These are phyloP conservation scores for Lipomyces anomalus DNA, from an alignment of 805 yeast species.

Conservation along the genomic window DNA sequence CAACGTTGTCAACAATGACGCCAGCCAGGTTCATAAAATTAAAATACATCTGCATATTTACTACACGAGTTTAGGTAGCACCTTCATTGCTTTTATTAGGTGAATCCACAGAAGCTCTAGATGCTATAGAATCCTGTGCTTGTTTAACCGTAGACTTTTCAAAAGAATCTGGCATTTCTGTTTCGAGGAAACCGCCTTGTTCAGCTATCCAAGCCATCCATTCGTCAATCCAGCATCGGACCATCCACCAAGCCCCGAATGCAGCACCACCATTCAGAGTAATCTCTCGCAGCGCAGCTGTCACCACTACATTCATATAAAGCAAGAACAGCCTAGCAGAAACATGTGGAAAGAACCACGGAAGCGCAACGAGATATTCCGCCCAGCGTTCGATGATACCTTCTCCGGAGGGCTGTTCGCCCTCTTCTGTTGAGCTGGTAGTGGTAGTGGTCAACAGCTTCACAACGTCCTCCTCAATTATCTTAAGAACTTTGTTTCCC, in stretches of 20 bases:
- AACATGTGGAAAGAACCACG: slow-evolving; percentile 44
- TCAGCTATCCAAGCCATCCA: slow-evolving; percentile 64
- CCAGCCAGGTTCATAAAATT: too few species aligned
- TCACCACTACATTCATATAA: slow-evolving; percentile 48
- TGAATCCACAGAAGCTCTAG: too few species aligned
- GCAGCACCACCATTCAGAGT: slow-evolving; percentile 53
- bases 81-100: too few species aligned
- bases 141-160: too few species aligned
- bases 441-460: slow-evolving; percentile 22
- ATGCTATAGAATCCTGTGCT: too few species aligned
- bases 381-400: slow-evolving; percentile 35
- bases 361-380: slow-evolving; percentile 39
- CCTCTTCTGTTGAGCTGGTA: background rate
- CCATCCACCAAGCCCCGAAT: slow-evolving; percentile 70
- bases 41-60: too few species aligned
- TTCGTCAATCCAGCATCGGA: slow-evolving; percentile 72
- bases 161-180: too few species aligned
- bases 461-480: slow-evolving; percentile 30
- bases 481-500: slow-evolving; percentile 24
- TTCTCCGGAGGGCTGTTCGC: slow-evolving; percentile 12
- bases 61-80: too few species aligned
- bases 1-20: too few species aligned
- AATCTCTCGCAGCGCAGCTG: slow-evolving; percentile 57
- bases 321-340: slow-evolving; percentile 54
- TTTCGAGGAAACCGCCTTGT: slow-evolving; percentile 32